A percentile compares a stretch with the other conserved stretches of the same genome.
Evolutionary conservation across 2,329 filamentous ascomycete species (phyloP).

Genomic region (Fusarium continuum): DNA sequence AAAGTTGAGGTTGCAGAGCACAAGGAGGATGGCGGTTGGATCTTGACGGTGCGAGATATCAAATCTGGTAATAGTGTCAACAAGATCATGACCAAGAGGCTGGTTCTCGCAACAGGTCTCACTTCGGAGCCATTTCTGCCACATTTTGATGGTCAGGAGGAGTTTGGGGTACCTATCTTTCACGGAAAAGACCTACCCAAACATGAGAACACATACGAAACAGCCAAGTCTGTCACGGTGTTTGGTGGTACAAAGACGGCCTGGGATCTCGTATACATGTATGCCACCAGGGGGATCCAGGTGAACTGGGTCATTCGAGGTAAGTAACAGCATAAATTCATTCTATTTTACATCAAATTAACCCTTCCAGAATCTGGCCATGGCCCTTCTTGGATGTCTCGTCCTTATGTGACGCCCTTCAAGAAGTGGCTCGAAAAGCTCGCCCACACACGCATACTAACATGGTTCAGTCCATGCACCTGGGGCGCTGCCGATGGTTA

Average conservation of each 20-base stretch:
- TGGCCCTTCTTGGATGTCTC: slow-evolving; percentile 65
- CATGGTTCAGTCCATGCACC: slow-evolving; percentile 72
- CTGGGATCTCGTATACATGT: slow-evolving; percentile 71
- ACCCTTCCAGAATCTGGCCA: slow-evolving; percentile 51
- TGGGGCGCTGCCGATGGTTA: slow-evolving; percentile 68
- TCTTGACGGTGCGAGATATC: slow-evolving; percentile 25
- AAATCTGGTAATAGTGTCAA: slow-evolving; percentile 30
- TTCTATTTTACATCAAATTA: slow-evolving; percentile 15
- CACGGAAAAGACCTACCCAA: slow-evolving; percentile 59
- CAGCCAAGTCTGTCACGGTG: slow-evolving; percentile 59
- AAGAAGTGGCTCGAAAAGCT: slow-evolving; percentile 70
- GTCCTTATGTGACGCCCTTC: slow-evolving; percentile 68
- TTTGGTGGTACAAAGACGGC: slow-evolving; percentile 72
- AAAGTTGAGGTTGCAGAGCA: slow-evolving; percentile 56
- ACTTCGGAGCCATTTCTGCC: slow-evolving; percentile 60
- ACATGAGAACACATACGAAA: slow-evolving; percentile 52
- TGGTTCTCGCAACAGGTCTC: slow-evolving; percentile 65
- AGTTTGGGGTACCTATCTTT: slow-evolving; percentile 58
- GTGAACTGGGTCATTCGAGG: slow-evolving; percentile 70
- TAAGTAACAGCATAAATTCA: slow-evolving; percentile 31
- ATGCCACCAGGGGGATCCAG: slow-evolving; percentile 62
- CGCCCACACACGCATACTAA: slow-evolving; percentile 61
- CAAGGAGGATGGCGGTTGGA: slow-evolving; percentile 54
- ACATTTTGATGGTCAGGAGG: slow-evolving; percentile 55
- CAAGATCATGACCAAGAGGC: slow-evolving; percentile 54